A percentile compares a stretch with the other conserved stretches of the same genome.
Conservation (phyloP, 2,329 filamentous ascomycete genomes). For the Colletotrichum orbiculare region DNA sequence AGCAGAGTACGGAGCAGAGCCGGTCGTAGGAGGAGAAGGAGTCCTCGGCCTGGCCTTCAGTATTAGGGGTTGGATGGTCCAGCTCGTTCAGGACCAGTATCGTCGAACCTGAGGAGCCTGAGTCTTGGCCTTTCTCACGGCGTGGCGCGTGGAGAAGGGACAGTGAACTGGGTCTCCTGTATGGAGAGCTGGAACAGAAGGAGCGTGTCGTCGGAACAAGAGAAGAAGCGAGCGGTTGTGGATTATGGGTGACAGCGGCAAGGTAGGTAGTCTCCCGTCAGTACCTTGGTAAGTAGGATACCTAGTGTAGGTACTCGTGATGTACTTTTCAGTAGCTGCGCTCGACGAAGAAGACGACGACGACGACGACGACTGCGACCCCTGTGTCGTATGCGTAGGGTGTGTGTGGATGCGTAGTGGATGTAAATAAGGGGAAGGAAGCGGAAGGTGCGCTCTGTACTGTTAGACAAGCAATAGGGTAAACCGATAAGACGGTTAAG, state of each 20-base stretch:
- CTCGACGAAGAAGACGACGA: background rate
- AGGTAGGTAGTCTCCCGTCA: background rate
- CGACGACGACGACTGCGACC: background rate
- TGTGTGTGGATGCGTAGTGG: background rate
- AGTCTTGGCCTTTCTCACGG: background rate
- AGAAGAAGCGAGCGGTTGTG: constrained; percentile 28
- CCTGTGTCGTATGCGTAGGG: constrained; percentile 4
- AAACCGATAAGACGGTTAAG: background rate
- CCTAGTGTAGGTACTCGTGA: background rate
- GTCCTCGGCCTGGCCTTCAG: constrained; percentile 4
- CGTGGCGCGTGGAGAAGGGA: too few species aligned
- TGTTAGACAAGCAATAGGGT: background rate
- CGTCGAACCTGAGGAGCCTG: constrained; percentile 26
- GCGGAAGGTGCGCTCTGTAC: background rate
- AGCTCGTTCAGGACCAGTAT: constrained; percentile 13
- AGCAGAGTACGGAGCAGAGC: background rate
- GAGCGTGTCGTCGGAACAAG: constrained; percentile 22
- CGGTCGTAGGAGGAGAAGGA: constrained; percentile 19
- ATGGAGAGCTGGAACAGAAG: too few species aligned
- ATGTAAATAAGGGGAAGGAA: background rate
- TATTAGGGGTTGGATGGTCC: constrained; percentile 6
- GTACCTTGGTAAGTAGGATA: too few species aligned
- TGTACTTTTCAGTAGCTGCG: background rate
- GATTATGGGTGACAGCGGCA: background rate
- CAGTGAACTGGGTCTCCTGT: too few species aligned